Evolutionary conservation across 2,329 filamentous ascomycete species (phyloP).

Genomic region (Exophiala spinifera): DNA sequence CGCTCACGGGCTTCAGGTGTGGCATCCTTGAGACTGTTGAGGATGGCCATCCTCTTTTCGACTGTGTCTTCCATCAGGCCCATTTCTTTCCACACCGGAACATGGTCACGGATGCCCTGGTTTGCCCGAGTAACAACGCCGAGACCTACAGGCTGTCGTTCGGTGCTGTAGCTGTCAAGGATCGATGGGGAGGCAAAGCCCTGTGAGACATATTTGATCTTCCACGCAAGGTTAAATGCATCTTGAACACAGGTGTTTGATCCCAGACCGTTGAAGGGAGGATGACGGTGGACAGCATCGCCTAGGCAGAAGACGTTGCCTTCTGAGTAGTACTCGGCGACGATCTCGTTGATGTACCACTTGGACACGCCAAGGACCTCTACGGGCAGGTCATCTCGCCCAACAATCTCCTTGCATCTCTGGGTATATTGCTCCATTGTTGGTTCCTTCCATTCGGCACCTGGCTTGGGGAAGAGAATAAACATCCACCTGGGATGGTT

Average conservation of each 20-base stretch:
- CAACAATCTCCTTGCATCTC: constrained; percentile 51
- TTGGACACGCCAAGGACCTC: constrained; percentile 55
- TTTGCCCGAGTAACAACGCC: constrained; percentile 58
- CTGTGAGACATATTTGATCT: constrained; percentile 33
- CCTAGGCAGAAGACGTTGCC: constrained; percentile 36
- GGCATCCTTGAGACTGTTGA: constrained; percentile 43
- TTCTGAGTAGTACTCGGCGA: constrained; percentile 54
- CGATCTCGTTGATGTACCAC: constrained; percentile 62
- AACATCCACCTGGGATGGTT: constrained; percentile 49
- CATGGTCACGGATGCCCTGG: constrained; percentile 54
- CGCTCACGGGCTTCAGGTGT: constrained; percentile 39
- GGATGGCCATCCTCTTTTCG: constrained; percentile 39
- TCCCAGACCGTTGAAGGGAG: constrained; percentile 38
- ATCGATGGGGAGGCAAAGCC: constrained; percentile 34
- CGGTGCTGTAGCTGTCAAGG: constrained; percentile 35
- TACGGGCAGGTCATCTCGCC: constrained; percentile 51
- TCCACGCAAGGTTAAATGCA: constrained; percentile 40
- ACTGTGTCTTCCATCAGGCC: constrained; percentile 42
- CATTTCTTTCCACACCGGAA: constrained; percentile 45
- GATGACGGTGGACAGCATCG: constrained; percentile 39
- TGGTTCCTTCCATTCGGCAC: constrained; percentile 40
- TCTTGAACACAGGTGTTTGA: constrained; percentile 41
- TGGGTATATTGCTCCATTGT: constrained; percentile 47
- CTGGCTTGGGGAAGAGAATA: constrained; percentile 48
- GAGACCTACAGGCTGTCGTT: constrained; percentile 36